phyloP scores from a whole-genome alignment of 306 rosid species.

The Cicer chorassanicum region DNA sequence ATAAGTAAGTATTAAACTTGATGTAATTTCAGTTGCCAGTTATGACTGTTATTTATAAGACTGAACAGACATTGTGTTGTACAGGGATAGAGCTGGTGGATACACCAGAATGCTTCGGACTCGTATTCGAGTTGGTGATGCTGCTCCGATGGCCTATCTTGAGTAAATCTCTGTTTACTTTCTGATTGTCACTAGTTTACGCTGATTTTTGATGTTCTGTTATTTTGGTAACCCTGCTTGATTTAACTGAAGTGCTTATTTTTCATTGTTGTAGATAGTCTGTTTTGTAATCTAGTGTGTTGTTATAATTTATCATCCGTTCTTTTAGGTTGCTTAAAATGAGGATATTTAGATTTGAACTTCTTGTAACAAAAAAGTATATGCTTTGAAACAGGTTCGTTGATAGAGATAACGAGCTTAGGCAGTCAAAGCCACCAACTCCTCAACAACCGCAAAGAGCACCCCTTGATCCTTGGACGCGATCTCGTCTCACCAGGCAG shows the following conservation, averaged over 20 bases:
- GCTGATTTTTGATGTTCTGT: background rate
- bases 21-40: conserved; percentile 15
- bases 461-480: conserved; percentile 88
- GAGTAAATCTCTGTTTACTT: conserved; percentile 58
- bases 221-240: background rate
- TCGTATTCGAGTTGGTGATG: conserved; percentile 94
- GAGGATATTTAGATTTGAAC: conserved; percentile 30
- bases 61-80: conserved; percentile 41
- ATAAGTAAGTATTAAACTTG: conserved; percentile 59
- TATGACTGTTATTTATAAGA: conserved; percentile 11
- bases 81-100: conserved; percentile 92
- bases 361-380: background rate
- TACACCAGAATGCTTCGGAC: conserved; percentile 92
- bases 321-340: conserved; percentile 6
- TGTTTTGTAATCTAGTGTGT: background rate
- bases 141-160: conserved; percentile 97
- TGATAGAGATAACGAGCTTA: conserved; percentile 82
- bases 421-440: conserved; percentile 81
- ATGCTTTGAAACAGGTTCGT: conserved; percentile 66
- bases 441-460: conserved; percentile 80
- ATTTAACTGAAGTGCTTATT: background rate
- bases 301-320: conserved; percentile 6
- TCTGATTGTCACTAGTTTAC: conserved; percentile 32
- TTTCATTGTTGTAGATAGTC: conserved; percentile 22
- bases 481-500: conserved; percentile 74